Percentiles rank a stretch among this genome's conserved stretches.
phyloP scores from a whole-genome alignment of 768 basidiomycete species.

The Tylopilus cervinicoccineus region DNA sequence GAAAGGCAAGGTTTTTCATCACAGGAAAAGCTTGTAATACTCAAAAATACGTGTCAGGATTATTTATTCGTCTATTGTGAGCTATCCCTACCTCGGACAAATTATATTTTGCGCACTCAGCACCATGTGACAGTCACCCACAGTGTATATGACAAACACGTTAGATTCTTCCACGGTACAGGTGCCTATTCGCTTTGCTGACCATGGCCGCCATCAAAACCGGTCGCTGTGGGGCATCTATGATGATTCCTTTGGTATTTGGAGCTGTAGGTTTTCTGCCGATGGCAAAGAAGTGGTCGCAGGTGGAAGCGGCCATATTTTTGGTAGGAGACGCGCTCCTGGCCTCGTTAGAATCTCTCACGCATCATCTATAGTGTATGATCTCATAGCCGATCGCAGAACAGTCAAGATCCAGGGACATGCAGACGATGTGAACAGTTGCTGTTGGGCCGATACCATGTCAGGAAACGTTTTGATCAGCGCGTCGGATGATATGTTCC shows the following conservation, averaged over 20 bases:
- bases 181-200: slow-evolving; percentile 57
- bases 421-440: slow-evolving; percentile 87
- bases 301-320: slow-evolving; percentile 80
- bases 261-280: slow-evolving; percentile 94
- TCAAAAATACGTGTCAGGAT: slow-evolving; percentile 46
- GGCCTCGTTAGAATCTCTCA: not conserved
- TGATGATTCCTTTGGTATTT: slow-evolving; percentile 67
- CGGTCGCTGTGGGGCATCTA: slow-evolving; percentile 30
- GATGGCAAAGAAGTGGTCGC: slow-evolving; percentile 95
- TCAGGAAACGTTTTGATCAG: slow-evolving; percentile 94
- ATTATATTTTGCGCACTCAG: not conserved
- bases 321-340: slow-evolving; percentile 42
- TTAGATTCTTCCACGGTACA: slow-evolving; percentile 58
- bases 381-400: slow-evolving; percentile 73
- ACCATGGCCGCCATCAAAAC: slow-evolving; percentile 38
- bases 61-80: slow-evolving; percentile 88
- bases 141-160: slow-evolving; percentile 72
- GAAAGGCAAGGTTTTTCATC: slow-evolving; percentile 59
- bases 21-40: slow-evolving; percentile 43
- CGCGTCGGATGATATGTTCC: slow-evolving; percentile 89
- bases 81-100: not conserved
- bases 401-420: slow-evolving; percentile 89
- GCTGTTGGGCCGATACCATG: slow-evolving; percentile 91
- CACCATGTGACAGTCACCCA: slow-evolving; percentile 50
- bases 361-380: slow-evolving; percentile 67